Evolutionary conservation across 2,329 filamentous ascomycete species (phyloP).

Genomic region (Diaporthe vaccinii): DNA sequence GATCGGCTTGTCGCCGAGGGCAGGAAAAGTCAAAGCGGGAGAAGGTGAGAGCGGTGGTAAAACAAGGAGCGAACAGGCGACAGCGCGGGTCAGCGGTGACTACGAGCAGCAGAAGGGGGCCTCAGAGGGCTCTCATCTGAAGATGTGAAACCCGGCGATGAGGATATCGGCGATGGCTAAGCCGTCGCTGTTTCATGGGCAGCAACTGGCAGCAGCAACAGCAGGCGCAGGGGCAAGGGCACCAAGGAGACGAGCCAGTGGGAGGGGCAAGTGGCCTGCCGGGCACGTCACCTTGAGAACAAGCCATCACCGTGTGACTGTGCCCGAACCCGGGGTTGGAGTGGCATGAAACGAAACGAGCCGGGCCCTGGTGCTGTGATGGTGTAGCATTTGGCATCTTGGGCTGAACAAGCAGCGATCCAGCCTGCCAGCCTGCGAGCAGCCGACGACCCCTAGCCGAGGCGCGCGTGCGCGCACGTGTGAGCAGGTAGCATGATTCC

Average conservation of each 20-base stretch:
- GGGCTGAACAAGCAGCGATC: background rate
- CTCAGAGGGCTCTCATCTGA: constrained; percentile 32
- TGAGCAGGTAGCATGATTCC: background rate
- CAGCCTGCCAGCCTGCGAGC: background rate
- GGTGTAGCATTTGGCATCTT: constrained; percentile 18
- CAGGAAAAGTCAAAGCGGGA: constrained; percentile 10
- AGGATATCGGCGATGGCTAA: constrained; percentile 21
- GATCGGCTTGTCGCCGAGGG: constrained; percentile 17
- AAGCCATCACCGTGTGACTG: background rate
- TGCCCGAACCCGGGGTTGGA: background rate
- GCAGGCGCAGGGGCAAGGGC: background rate
- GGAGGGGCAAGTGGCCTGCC: background rate
- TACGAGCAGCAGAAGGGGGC: background rate
- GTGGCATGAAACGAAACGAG: constrained; percentile 22
- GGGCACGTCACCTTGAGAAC: background rate
- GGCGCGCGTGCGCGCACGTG: constrained; percentile 9
- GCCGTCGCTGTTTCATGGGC: constrained; percentile 30
- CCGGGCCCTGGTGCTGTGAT: constrained; percentile 19
- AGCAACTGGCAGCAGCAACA: constrained; percentile 1
- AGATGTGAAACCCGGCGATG: constrained; percentile 32
- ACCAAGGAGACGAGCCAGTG: background rate
- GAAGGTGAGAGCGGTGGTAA: constrained; percentile 1
- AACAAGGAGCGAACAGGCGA: constrained; percentile 14
- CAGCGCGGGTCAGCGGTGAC: background rate
- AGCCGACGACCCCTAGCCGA: background rate